Evolutionary conservation across 495 filamentous ascomycete species (phyloP).

Genomic region (Neurospora africana): DNA sequence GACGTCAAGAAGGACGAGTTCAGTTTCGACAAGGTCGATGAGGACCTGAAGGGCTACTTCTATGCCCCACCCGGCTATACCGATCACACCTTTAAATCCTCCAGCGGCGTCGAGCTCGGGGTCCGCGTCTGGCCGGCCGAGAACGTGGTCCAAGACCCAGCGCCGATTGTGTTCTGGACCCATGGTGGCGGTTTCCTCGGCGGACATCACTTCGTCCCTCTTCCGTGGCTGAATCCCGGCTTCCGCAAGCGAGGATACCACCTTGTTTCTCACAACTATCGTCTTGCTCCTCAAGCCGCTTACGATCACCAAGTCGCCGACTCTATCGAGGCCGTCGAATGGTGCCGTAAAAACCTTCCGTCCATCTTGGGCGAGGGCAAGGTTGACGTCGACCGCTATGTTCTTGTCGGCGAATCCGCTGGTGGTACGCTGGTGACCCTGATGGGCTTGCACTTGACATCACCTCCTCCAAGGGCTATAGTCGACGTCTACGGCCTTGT

Average conservation of each 20-base stretch:
- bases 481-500: conserved; percentile 18
- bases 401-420: conserved; percentile 19
- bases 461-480: conserved; percentile 10
- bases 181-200: conserved; percentile 22
- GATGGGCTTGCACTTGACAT: conserved; percentile 8
- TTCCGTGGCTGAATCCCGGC: conserved; percentile 15
- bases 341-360: conserved; percentile 14
- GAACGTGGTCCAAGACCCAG: conserved; percentile 2
- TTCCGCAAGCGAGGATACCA: conserved; percentile 18
- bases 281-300: conserved; percentile 17
- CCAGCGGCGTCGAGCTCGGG: conserved; percentile 6
- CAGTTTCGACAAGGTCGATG: background rate
- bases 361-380: conserved; percentile 11
- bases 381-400: conserved; percentile 20
- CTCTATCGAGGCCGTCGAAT: conserved; percentile 13
- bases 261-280: conserved; percentile 23
- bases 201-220: conserved; percentile 13
- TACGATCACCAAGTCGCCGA: conserved; percentile 18
- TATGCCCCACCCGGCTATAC: conserved; percentile 11
- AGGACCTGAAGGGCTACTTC: background rate
- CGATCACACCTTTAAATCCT: conserved; percentile 15
- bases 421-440: conserved; percentile 17
- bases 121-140: conserved; percentile 18
- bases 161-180: conserved; percentile 17
- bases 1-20: background rate